Evolutionary conservation across 208 protist species (phyloP), one percentile per base, ranked within the genome.

Genomic region (Porcisia hertigi): DNA sequence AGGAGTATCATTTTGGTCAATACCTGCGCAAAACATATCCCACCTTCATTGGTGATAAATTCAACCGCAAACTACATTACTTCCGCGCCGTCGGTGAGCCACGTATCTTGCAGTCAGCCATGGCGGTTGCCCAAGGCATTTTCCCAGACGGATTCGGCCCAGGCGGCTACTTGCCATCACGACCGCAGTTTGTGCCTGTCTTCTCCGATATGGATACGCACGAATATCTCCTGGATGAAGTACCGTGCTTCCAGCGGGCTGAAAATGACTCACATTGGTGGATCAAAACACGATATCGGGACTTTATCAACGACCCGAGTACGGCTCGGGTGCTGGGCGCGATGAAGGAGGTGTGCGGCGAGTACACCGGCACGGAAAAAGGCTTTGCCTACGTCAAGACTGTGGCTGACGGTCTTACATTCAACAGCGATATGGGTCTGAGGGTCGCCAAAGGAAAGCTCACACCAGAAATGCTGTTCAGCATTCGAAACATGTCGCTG

Each of bases 131-230:
- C 49, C 86, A 92, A 71, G 92, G 88, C 39, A 74, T 96, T 47
- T 96, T 94, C 74, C 92, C 92, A 3, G 85, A 94, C 45, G 92
- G 92, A 39, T 96, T 90, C 77, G 92, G 92, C 69, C 89, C 88
- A 0, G 88, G 81, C 30, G 89, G 86, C 25, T 93, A 84, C 77
- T 79, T 96, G 63, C 92, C 92, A 12, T 80, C 81, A 1, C 86
- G 86, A 3, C 92, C 92, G 5, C 92, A 96, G 72, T 96, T 94
- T 81, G 87, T 94, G 30, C 92, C 92, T 47, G 81, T 96, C 66
- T 96, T 94, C 75, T 90, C 89, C 2, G 92, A 96, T 70, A 94
- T 96, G 92, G 87, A 94, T 79, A 93, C 89, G 59, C 92, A 96
- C 74, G 92, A 96, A 80, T 96, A 94, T 74, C 84, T 96, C 41